phyloP scores from a whole-genome alignment of 75 land plant genomes.

The Sequoia sempervirens region DNA sequence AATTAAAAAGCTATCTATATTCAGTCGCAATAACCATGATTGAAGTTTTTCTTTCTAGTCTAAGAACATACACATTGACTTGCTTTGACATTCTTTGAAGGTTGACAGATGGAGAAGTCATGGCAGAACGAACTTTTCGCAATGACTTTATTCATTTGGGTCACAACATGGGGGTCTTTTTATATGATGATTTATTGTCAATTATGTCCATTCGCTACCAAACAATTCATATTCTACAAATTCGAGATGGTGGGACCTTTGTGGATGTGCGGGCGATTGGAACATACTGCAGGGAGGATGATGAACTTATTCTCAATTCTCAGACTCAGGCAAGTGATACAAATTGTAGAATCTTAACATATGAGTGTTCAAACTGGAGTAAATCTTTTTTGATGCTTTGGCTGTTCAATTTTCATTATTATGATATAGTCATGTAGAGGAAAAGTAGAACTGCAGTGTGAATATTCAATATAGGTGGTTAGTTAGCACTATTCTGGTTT shows the following conservation, averaged over 20 bases:
- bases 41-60: neutral
- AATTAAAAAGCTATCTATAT: neutral
- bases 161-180: conserved; percentile 73
- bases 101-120: conserved; percentile 73
- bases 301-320: conserved; percentile 84
- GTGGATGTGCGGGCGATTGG: conserved; percentile 87
- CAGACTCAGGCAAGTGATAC: conserved; percentile 54
- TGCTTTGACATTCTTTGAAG: conserved; percentile 29
- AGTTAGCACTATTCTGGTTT: neutral
- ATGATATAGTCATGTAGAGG: neutral
- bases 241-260: conserved; percentile 73
- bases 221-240: conserved; percentile 76
- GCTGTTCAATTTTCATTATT: conserved; percentile 4
- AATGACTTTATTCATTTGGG: conserved; percentile 80
- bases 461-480: neutral
- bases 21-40: neutral
- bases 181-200: conserved; percentile 89
- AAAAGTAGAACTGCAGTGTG: neutral
- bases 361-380: neutral
- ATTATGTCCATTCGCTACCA: conserved; percentile 84
- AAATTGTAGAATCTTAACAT: neutral
- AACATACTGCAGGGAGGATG: conserved; percentile 83
- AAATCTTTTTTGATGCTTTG: neutral
- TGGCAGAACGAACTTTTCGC: conserved; percentile 68
- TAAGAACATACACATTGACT: neutral